A percentile compares a stretch with the other conserved stretches of the same genome.
Evolutionary conservation across 2,329 filamentous ascomycete genomes (phyloP).

Genomic region (Didymella exigua): DNA sequence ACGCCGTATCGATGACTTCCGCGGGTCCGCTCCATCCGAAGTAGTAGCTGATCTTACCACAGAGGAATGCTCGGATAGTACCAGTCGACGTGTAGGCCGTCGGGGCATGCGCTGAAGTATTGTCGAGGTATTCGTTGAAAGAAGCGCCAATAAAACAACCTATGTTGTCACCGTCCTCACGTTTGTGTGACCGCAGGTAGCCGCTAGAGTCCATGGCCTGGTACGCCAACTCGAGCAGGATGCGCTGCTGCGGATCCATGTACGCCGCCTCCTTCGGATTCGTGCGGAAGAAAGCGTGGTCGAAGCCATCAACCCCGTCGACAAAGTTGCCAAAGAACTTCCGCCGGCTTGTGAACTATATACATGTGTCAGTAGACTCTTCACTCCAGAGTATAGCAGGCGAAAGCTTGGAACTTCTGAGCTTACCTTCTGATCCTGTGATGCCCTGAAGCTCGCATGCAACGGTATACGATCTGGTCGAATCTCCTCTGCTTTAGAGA

Average conservation of each 20-base stretch:
- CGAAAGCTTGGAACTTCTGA: neutral
- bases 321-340: conserved; percentile 25
- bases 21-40: conserved; percentile 36
- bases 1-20: conserved; percentile 42
- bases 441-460: neutral
- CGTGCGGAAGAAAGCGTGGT: conserved; percentile 4
- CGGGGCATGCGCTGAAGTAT: conserved; percentile 31
- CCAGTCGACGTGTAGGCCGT: conserved; percentile 39
- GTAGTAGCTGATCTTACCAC: conserved; percentile 28
- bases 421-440: neutral
- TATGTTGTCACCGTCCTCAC: conserved; percentile 20
- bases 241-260: neutral
- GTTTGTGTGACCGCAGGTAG: conserved; percentile 21
- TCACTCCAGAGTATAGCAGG: neutral
- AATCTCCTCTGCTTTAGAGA: conserved; percentile 44
- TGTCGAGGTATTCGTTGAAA: conserved; percentile 38
- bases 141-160: conserved; percentile 39
- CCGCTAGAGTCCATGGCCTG: conserved; percentile 48
- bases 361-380: neutral
- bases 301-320: neutral
- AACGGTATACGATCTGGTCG: neutral
- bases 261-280: neutral
- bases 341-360: neutral
- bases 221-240: conserved; percentile 28
- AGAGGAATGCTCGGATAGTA: conserved; percentile 22